phyloP scores from a whole-genome alignment of 1,139 yeast genomes.

The Geotrichum restrictum region DNA sequence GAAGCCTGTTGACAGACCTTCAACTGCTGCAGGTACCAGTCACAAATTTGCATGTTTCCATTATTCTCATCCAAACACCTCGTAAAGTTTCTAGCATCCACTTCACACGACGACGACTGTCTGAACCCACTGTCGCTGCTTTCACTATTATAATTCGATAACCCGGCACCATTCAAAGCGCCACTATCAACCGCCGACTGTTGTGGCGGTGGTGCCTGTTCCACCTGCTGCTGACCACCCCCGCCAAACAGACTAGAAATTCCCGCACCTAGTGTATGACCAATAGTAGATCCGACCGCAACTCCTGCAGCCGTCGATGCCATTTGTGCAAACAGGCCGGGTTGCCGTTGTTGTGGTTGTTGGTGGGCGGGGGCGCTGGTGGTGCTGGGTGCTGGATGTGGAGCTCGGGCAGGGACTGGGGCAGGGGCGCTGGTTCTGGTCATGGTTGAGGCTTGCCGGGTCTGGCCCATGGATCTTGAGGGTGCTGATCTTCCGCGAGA shows the following conservation, averaged over 20 bases:
- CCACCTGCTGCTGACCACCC: slow-evolving; percentile 47
- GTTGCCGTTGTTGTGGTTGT: slow-evolving; percentile 56
- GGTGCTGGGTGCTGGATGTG: slow-evolving; percentile 46
- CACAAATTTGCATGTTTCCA: slow-evolving; percentile 96
- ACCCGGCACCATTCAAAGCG: too few species aligned
- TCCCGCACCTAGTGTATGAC: slow-evolving; percentile 96
- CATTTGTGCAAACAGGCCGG: slow-evolving; percentile 95
- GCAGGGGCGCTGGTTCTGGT: slow-evolving; percentile 43
- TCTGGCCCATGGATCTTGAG: slow-evolving; percentile 46
- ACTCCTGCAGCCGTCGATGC: slow-evolving; percentile 99
- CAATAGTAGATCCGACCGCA: slow-evolving; percentile 95
- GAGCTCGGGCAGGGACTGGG: slow-evolving; percentile 45
- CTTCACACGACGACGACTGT: slow-evolving; percentile 58
- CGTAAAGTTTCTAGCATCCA: slow-evolving; percentile 90
- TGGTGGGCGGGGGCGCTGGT: slow-evolving; percentile 39
- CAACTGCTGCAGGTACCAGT: slow-evolving; percentile 91
- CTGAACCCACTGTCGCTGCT: slow-evolving; percentile 31
- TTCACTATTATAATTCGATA: slow-evolving; percentile 27
- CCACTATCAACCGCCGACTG: slow-evolving; percentile 16
- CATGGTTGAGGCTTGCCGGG: slow-evolving; percentile 73
- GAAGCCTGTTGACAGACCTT: slow-evolving; percentile 94
- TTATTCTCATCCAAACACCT: slow-evolving; percentile 88
- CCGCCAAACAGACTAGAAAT: slow-evolving; percentile 86
- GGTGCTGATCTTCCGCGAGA: slow-evolving; percentile 48
- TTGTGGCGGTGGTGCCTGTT: slow-evolving; percentile 26